These are phyloP conservation scores for Boletus huronensis DNA, from an alignment of 768 basidiomycete species.

Conservation along the genomic window DNA sequence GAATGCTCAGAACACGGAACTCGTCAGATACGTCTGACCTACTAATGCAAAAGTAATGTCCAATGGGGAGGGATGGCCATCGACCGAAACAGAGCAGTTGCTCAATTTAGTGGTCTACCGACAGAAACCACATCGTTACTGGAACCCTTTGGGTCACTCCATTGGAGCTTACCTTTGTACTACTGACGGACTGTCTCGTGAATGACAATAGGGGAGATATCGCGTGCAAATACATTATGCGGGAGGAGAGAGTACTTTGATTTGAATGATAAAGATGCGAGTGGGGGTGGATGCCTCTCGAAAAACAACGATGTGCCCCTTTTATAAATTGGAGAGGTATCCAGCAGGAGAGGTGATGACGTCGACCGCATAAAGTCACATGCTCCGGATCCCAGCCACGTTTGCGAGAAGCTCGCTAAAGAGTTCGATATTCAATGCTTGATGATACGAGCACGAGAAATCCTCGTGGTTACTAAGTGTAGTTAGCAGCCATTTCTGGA, in stretches of 20 bases:
- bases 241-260: not conserved
- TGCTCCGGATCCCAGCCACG: conserved; percentile 14
- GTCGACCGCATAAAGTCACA: not conserved
- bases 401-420: conserved; percentile 8
- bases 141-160: not conserved
- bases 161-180: conserved; percentile 16
- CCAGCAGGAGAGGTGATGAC: not conserved
- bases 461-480: too few relatives aligned
- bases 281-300: not conserved
- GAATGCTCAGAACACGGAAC: not conserved
- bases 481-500: too few relatives aligned
- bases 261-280: not conserved
- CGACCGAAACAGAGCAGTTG: conserved; percentile 9
- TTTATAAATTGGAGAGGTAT: conserved; percentile 17
- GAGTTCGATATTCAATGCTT: not conserved
- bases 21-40: conserved; percentile 1
- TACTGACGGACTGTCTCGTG: conserved; percentile 22
- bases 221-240: not conserved
- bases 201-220: conserved; percentile 20
- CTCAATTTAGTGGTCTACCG: conserved; percentile 20
- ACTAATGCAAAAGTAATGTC: conserved; percentile 24
- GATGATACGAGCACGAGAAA: too few relatives aligned
- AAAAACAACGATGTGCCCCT: not conserved
- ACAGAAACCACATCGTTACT: not conserved
- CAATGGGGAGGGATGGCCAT: conserved; percentile 16